A percentile compares a stretch with the other conserved stretches of the same genome.
Evolutionary conservation across 257 asterid species (phyloP).

Genomic region (Ehretia macrophylla): DNA sequence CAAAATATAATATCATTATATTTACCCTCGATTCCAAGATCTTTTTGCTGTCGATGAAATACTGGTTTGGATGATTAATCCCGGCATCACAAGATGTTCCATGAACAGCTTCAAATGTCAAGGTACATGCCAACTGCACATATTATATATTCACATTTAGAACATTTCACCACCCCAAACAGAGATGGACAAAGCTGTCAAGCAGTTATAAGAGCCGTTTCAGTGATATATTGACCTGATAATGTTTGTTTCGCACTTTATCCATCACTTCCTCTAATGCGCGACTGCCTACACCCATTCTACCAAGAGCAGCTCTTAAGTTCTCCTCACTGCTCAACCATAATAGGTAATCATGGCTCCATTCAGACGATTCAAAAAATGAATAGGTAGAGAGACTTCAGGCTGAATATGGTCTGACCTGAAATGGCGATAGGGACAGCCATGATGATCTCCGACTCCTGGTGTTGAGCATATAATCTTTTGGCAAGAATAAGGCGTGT

Average conservation of each 20-base stretch:
- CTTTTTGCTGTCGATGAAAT: constrained; percentile 68
- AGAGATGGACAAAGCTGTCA: background rate
- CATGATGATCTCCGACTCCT: constrained; percentile 96
- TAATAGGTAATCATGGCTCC: constrained; percentile 1
- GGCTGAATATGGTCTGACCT: constrained; percentile 39
- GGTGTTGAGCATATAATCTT: constrained; percentile 79
- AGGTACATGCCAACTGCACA: constrained; percentile 86
- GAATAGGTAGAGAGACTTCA: background rate
- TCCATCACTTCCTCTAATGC: constrained; percentile 72
- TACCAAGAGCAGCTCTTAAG: constrained; percentile 80
- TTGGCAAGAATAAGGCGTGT: constrained; percentile 92
- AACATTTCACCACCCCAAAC: background rate
- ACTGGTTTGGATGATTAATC: constrained; percentile 92
- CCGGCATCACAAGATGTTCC: constrained; percentile 80
- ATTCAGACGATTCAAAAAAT: background rate
- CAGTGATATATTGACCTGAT: constrained; percentile 53
- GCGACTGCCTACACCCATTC: constrained; percentile 75
- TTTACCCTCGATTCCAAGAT: constrained; percentile 55
- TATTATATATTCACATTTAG: constrained; percentile 1
- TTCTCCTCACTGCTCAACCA: constrained; percentile 73
- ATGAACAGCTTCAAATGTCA: constrained; percentile 95
- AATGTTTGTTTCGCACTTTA: constrained; percentile 76
- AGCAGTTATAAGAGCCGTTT: background rate
- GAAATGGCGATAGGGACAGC: constrained; percentile 95
- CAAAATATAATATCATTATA: background rate